A percentile compares a stretch with the other conserved stretches of the same genome.
phyloP scores from a whole-genome alignment of 2,329 filamentous ascomycete species.

The Cercospora zeae-maydis region DNA sequence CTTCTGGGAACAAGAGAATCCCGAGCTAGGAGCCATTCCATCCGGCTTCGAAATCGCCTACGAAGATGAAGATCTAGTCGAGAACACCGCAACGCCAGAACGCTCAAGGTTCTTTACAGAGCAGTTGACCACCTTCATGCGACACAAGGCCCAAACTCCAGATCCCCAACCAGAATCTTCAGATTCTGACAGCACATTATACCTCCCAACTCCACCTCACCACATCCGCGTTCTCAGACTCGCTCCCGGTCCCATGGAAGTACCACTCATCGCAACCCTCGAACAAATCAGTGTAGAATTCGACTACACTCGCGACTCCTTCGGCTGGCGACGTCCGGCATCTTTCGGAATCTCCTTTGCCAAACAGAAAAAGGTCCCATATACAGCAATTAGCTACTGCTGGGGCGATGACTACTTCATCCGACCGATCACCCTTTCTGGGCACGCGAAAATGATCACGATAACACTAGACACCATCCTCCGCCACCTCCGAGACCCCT shows the following conservation, averaged over 20 bases:
- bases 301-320: neutral
- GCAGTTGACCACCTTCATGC: neutral
- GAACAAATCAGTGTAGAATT: neutral
- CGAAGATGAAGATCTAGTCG: neutral
- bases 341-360: neutral
- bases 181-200: neutral
- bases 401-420: neutral
- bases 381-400: neutral
- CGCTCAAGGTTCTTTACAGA: neutral
- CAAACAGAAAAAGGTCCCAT: neutral
- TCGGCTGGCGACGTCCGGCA: neutral
- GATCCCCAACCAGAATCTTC: neutral
- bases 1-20: neutral
- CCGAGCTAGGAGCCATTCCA: neutral
- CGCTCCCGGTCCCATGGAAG: neutral
- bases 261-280: neutral
- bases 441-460: neutral
- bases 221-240: neutral
- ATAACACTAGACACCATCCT: neutral
- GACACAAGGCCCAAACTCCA: neutral
- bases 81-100: neutral
- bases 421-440: neutral
- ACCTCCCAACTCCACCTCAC: neutral
- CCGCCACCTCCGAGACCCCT: neutral
- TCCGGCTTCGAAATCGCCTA: neutral